Base-by-base conservation (phyloP, 2,329 filamentous ascomycete genomes). In the Macroventuria anomochaeta region DNA sequence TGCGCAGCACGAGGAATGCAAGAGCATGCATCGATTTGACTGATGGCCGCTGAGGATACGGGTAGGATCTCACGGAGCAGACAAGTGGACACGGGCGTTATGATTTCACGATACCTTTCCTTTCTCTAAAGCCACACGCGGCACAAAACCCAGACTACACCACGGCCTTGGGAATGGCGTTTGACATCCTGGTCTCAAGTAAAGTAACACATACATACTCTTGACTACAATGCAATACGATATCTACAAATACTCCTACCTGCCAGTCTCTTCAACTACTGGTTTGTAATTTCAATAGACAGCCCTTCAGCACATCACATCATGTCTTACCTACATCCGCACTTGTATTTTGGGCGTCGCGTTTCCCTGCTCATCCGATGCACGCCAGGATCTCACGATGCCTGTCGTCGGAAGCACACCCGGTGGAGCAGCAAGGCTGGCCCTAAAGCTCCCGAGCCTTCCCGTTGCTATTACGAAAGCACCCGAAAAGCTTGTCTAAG, bases 51-150 rank as follows among this genome's bases (percentile, higher is more conserved):
- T 26, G 28, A 48, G 36, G 18, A 6, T 17, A 36, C 8, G 41
- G 15, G 17, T 37, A 25, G n/a, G n/a, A 15, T 12, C 44, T 39
- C 26, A 13, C 41, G 49, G 49, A 53, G 31, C 49, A 46, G 49
- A 53, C 49, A 46, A 53, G 32, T 48, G 41, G 34, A 48, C 38
- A 51, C 42, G 26, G 43, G 47, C 43, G 34, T 47, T 50, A 69
- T 53, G 63, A 66, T 20, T 49, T 60, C 21, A 63, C 43, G 61
- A 65, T 57, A 59, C 46, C 52, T 53, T 59, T 62, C 56, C 44
- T 40, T 62, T 60, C 15, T 53, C 21, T 43, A 54, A 57, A 54
- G 51, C 43, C 51, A 42, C 32, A 25, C 52, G 57, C 47, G 50
- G 41, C 50, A 53, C 18, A 48, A 54, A 54, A 48, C 39, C 51